phyloP scores from a whole-genome alignment of 495 filamentous ascomycete genomes.

The Penicillium bialowiezense region DNA sequence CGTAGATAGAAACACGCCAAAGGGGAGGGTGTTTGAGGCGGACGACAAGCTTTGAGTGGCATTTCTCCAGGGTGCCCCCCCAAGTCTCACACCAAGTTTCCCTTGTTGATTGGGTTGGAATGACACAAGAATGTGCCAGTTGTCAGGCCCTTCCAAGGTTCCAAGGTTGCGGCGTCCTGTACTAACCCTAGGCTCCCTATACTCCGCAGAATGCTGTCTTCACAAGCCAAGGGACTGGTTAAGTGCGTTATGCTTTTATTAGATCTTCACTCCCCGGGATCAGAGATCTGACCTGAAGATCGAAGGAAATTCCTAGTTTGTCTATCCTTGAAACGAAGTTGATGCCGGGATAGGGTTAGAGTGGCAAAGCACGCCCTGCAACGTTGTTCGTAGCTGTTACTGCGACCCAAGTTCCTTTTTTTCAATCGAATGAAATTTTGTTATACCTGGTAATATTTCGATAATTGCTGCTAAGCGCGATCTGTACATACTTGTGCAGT shows the following conservation, averaged over 20 bases:
- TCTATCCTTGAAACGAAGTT: not conserved
- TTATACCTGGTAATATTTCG: too few relatives aligned
- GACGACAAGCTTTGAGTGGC: slow-evolving; percentile 16
- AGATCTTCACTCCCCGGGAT: not conserved
- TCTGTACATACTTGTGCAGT: too few relatives aligned
- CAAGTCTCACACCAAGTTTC: not conserved
- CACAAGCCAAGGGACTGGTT: not conserved
- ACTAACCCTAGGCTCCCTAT: slow-evolving; percentile 17
- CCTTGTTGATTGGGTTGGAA: slow-evolving; percentile 19
- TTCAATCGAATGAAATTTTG: too few relatives aligned
- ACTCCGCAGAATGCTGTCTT: slow-evolving; percentile 19
- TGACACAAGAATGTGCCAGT: slow-evolving; percentile 26
- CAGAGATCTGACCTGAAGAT: not conserved
- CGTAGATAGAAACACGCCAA: not conserved
- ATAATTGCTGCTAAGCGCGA: too few relatives aligned
- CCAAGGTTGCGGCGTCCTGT: slow-evolving; percentile 1
- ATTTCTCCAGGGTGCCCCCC: slow-evolving; percentile 5
- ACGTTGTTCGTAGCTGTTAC: too few relatives aligned
- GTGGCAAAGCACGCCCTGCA: not conserved
- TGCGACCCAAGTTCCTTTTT: too few relatives aligned
- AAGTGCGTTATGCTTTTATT: not conserved
- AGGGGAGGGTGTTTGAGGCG: not conserved
- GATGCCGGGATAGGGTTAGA: not conserved
- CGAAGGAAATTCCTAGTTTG: not conserved
- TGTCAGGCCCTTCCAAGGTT: slow-evolving; percentile 3